Evolutionary conservation across 2,329 filamentous ascomycete genomes (phyloP).

Genomic region (Diplodia intermedia): DNA sequence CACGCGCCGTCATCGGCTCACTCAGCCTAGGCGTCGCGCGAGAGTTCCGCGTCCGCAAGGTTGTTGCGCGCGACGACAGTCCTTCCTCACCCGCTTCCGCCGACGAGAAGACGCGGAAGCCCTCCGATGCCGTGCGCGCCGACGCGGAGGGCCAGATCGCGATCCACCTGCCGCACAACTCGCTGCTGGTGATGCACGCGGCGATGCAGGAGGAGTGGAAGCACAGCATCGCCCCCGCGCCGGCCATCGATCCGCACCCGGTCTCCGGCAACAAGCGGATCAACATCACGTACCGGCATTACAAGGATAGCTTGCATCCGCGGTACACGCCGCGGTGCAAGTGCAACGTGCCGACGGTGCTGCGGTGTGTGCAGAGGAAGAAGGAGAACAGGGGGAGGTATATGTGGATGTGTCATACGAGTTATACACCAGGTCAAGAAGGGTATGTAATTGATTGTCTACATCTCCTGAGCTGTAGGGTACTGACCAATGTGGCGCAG

Average conservation of each 20-base stretch:
- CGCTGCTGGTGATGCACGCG: conserved; percentile 91
- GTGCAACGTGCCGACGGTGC: conserved; percentile 71
- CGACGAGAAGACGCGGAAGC: conserved; percentile 37
- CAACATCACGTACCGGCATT: conserved; percentile 93
- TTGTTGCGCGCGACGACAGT: conserved; percentile 67
- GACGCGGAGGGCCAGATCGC: conserved; percentile 85
- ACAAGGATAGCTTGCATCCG: conserved; percentile 78
- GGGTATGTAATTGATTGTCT: conserved; percentile 43
- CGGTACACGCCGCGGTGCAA: conserved; percentile 77
- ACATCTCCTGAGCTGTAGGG: conserved; percentile 32
- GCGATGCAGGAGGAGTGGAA: conserved; percentile 99
- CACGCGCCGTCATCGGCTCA: conserved; percentile 85
- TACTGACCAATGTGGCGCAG: conserved; percentile 49
- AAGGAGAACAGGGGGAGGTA: conserved; percentile 79
- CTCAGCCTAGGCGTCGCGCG: conserved; percentile 90
- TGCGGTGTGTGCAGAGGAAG: conserved; percentile 82
- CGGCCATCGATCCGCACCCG: conserved; percentile 83
- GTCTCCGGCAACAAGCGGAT: conserved; percentile 80
- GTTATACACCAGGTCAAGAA: conserved; percentile 70
- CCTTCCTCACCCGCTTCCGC: not conserved
- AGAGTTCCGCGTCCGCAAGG: conserved; percentile 85
- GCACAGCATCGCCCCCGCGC: conserved; percentile 78
- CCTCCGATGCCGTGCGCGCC: conserved; percentile 47
- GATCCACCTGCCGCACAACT: conserved; percentile 94
- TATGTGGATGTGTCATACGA: conserved; percentile 92